phyloP scores from a whole-genome alignment of 345 rosid species.

The Eucalyptus pumila region DNA sequence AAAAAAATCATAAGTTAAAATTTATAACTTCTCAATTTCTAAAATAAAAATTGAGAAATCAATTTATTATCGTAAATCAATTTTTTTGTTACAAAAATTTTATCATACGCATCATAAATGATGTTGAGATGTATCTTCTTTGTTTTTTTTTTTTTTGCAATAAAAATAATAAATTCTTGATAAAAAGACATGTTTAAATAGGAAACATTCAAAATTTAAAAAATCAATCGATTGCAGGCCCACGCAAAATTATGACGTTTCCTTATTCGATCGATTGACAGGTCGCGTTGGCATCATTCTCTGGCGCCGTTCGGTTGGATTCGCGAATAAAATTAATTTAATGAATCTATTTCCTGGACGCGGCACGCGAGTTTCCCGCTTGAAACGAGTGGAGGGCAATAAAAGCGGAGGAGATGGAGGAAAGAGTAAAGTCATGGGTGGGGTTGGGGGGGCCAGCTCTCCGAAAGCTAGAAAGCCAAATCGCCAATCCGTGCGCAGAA shows the following conservation, averaged over 20 bases:
- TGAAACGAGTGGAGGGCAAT: background rate
- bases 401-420: background rate
- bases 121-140: background rate
- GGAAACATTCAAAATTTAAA: background rate
- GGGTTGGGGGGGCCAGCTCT: background rate
- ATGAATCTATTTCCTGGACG: background rate
- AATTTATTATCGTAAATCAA: too few relatives aligned
- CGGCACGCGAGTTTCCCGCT: background rate
- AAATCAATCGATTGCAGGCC: background rate
- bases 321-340: background rate
- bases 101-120: fast-evolving
- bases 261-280: background rate
- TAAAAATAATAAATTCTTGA: background rate
- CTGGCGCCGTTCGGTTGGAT: background rate
- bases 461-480: background rate
- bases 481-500: background rate
- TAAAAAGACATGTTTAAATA: background rate
- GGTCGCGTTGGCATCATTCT: background rate
- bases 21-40: too few relatives aligned
- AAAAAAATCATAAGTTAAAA: too few relatives aligned
- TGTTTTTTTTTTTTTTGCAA: background rate
- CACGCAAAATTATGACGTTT: background rate
- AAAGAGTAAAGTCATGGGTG: background rate
- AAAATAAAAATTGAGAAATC: too few relatives aligned
- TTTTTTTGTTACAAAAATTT: too few relatives aligned